These are phyloP conservation scores for Rutidosis leptorrhynchoides DNA, from an alignment of 129 eudicot species.

Conservation along the genomic window DNA sequence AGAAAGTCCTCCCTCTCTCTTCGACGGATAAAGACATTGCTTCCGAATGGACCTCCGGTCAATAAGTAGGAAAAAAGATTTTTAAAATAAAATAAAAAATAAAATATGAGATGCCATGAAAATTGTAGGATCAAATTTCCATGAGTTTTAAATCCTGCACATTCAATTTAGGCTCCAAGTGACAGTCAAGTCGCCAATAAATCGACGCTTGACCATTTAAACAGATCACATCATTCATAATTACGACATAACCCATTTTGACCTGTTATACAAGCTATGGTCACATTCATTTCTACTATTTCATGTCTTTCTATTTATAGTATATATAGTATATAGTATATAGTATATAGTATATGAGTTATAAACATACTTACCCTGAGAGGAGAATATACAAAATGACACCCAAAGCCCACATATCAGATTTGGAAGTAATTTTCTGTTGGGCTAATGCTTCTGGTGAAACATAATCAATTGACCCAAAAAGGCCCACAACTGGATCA, in stretches of 20 bases:
- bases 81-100: too few species aligned
- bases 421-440: conserved; percentile 47
- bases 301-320: not conserved
- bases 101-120: too few species aligned
- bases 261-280: not conserved
- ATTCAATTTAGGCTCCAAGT: too few species aligned
- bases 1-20: too few species aligned
- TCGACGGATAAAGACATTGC: too few species aligned
- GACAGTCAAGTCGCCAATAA: too few species aligned
- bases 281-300: not conserved
- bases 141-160: too few species aligned
- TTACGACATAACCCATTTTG: not conserved
- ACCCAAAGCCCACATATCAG: conserved; percentile 86
- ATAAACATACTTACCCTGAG: conserved; percentile 51
- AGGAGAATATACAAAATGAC: conserved; percentile 78
- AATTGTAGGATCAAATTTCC: too few species aligned
- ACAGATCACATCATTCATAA: not conserved
- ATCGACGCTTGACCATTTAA: not conserved
- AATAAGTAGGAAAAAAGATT: too few species aligned
- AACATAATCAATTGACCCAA: conserved; percentile 85
- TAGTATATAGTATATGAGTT: not conserved
- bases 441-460: conserved; percentile 81
- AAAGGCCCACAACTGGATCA: conserved; percentile 79
- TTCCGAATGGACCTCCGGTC: too few species aligned
- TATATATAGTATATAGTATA: too few species aligned